These are phyloP conservation scores for Eremothecium coryli DNA, from an alignment of 1,139 yeast genomes.

Conservation along the genomic window DNA sequence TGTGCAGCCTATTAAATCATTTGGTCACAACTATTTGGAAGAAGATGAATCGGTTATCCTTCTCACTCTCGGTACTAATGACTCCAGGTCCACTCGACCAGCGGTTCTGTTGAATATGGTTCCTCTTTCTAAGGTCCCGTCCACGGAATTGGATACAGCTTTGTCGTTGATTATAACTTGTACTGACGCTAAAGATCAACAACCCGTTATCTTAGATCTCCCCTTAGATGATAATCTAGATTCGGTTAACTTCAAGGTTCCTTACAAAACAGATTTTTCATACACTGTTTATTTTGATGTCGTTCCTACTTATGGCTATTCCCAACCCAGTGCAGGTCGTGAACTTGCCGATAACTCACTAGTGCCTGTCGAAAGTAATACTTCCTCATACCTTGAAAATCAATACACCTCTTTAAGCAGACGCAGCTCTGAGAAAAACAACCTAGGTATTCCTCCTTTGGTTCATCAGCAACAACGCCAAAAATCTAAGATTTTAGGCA, in stretches of 20 bases:
- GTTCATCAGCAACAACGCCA: background rate
- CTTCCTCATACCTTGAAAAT: background rate
- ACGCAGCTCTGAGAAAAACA: background rate
- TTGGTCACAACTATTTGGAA: constrained; percentile 72
- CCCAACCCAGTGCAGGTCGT: constrained; percentile 7
- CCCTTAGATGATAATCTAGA: constrained; percentile 85
- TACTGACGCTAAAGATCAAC: constrained; percentile 43
- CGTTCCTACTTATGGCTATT: constrained; percentile 78
- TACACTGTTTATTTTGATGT: constrained; percentile 71
- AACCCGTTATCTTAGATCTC: constrained; percentile 65
- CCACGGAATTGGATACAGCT: constrained; percentile 83
- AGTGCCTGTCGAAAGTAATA: background rate
- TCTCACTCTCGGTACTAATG: constrained; percentile 82
- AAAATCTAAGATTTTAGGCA: constrained; percentile 52
- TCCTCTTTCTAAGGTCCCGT: constrained; percentile 63
- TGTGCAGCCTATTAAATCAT: constrained; percentile 56
- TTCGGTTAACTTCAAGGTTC: constrained; percentile 67
- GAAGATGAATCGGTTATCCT: constrained; percentile 59
- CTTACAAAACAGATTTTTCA: constrained; percentile 41
- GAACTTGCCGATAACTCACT: background rate
- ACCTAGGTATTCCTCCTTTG: background rate
- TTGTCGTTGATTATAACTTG: constrained; percentile 66
- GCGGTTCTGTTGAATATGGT: constrained; percentile 69
- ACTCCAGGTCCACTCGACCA: constrained; percentile 47
- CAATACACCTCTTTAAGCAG: too few species aligned